Percentiles rank a stretch among this genome's conserved stretches.
Conservation (phyloP, 805 yeast species). For the Diddensiella transvaalensis region DNA sequence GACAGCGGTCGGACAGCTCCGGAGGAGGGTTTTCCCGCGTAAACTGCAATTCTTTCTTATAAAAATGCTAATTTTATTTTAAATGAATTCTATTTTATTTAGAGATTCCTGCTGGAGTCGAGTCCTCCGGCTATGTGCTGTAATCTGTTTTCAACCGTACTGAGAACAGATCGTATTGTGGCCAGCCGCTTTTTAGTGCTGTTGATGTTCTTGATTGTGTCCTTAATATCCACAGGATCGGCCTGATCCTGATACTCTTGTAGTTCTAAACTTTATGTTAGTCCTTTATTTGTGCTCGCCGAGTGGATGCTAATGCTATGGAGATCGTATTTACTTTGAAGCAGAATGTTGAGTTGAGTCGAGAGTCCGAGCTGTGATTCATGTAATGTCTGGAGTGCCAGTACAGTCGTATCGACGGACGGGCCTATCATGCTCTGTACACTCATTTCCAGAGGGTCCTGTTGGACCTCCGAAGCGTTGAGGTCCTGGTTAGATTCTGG, state of each 20-base stretch:
- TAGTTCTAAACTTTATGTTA: slow-evolving; percentile 8
- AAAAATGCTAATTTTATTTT: too few relatives aligned
- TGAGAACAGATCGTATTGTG: slow-evolving; percentile 15
- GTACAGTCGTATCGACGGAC: slow-evolving; percentile 21
- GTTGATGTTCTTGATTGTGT: slow-evolving; percentile 10
- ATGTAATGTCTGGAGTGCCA: slow-evolving; percentile 21
- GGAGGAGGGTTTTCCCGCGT: too few relatives aligned
- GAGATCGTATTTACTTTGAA: slow-evolving; percentile 19
- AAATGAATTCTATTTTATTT: too few relatives aligned
- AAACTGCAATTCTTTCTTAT: too few relatives aligned
- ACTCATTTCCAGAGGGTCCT: slow-evolving; percentile 19
- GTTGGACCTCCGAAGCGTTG: not conserved
- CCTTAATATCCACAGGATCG: slow-evolving; percentile 13
- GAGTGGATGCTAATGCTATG: not conserved
- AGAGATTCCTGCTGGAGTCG: too few relatives aligned
- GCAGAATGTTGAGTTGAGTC: slow-evolving; percentile 20
- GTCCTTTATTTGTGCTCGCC: not conserved
- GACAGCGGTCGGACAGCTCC: too few relatives aligned
- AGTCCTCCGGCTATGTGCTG: slow-evolving; percentile 4
- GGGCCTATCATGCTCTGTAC: slow-evolving; percentile 18
- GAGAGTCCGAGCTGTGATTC: slow-evolving; percentile 25
- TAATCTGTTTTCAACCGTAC: slow-evolving; percentile 19
- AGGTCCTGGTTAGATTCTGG: not conserved
- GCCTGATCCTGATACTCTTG: slow-evolving; percentile 11
- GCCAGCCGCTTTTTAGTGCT: slow-evolving; percentile 16